Conservation (phyloP, 306 rosid genomes). For the Cicer yamashitae region DNA sequence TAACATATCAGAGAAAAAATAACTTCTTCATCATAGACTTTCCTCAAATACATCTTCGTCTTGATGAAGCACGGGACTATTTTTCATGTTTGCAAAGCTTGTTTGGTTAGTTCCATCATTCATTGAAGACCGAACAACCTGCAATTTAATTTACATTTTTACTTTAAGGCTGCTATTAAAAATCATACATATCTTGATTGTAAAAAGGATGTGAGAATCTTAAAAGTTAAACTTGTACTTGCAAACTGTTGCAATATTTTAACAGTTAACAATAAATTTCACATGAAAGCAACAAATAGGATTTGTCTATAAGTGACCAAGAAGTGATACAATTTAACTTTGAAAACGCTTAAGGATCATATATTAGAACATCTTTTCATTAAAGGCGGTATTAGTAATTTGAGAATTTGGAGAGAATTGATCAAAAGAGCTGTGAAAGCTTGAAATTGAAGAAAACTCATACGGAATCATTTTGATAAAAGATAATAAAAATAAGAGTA, state of each 20-base stretch:
- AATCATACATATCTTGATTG: background rate
- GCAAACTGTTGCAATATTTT: slow-evolving; percentile 9
- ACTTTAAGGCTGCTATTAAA: background rate
- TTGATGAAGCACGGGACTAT: slow-evolving; percentile 46
- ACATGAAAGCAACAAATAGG: no score
- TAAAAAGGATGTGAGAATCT: background rate
- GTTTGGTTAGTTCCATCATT: slow-evolving; percentile 66
- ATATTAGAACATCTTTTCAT: no score
- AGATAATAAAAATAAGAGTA: no score
- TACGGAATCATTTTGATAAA: no score
- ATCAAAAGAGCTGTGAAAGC: no score
- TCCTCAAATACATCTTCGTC: slow-evolving; percentile 61
- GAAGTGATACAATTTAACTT: no score
- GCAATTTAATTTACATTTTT: slow-evolving; percentile 47
- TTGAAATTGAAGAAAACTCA: no score
- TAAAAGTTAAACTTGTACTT: background rate
- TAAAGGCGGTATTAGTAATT: no score
- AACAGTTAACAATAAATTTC: slow-evolving; percentile 3
- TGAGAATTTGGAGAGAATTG: no score
- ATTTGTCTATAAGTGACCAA: no score
- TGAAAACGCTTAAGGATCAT: no score
- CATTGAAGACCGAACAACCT: slow-evolving; percentile 74
- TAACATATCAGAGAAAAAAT: background rate
- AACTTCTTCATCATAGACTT: slow-evolving; percentile 47
- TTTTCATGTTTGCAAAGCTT: slow-evolving; percentile 51